Conservation (phyloP, 2,329 filamentous ascomycete species). For the Fusarium transvaalense region DNA sequence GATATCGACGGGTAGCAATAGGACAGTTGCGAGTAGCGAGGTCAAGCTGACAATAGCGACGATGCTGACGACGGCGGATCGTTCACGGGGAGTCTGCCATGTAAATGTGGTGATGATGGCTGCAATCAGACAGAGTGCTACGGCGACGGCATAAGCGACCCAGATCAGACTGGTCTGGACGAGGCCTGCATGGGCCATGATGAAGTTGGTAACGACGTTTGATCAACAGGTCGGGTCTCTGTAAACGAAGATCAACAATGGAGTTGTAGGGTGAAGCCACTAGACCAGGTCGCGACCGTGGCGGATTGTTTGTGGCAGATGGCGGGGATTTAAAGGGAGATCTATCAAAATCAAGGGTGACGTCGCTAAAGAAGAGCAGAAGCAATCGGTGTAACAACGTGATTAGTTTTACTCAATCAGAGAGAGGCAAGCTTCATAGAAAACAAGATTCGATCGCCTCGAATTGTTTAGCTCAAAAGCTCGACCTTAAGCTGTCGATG, state of each 20-base stretch:
- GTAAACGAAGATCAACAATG: constrained; percentile 29
- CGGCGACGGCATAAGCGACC: constrained; percentile 89
- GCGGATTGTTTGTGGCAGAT: constrained; percentile 24
- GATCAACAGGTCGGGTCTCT: background rate
- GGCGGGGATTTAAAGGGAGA: constrained; percentile 16
- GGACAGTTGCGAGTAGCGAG: constrained; percentile 87
- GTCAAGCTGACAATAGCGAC: constrained; percentile 91
- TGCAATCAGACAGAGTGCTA: constrained; percentile 80
- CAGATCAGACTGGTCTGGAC: constrained; percentile 93
- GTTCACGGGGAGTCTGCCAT: constrained; percentile 90
- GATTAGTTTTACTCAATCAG: constrained; percentile 28
- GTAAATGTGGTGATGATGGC: constrained; percentile 89
- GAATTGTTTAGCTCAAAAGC: constrained; percentile 22
- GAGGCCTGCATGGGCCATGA: constrained; percentile 66
- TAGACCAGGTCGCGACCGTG: constrained; percentile 21
- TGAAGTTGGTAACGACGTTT: constrained; percentile 17
- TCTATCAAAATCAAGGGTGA: constrained; percentile 29
- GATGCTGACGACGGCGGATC: constrained; percentile 82
- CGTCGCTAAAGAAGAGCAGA: constrained; percentile 23
- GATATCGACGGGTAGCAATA: constrained; percentile 94
- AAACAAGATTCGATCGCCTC: constrained; percentile 35
- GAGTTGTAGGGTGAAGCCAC: constrained; percentile 21
- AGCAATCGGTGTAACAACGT: constrained; percentile 7
- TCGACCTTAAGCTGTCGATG: constrained; percentile 32
- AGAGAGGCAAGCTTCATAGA: constrained; percentile 13